Base-by-base conservation (phyloP, 495 filamentous ascomycete species). In the Niebla homalea region DNA sequence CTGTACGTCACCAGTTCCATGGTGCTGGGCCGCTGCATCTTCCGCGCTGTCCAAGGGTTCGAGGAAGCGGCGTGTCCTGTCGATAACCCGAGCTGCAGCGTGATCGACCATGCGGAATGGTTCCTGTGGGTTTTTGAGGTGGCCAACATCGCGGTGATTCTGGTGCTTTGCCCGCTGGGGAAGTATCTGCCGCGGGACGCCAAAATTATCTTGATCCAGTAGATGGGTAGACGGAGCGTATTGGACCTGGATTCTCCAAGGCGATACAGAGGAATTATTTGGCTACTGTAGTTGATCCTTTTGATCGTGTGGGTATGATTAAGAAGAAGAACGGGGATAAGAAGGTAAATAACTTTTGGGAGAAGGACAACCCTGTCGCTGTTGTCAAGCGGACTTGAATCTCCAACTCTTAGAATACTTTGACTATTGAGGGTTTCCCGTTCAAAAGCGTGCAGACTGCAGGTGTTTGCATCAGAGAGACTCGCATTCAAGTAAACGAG, bases 61-160 rank as follows among this genome's bases (percentile, higher is more conserved):
- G 60, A 55, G 5, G 77, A 75, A 43, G 68, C 60, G 47, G 58
- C 64, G 54, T 32, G 67, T 50, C 62, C 60, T 58, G 42, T 67
- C 53, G 50, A 60, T 43, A 32, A 60, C 39, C n/a, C 29, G 51
- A 20, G 55, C 46, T 49, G 57, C n/a, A 44, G 26, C 15, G n/a
- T 44, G 42, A 20, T 6, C 10, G 68, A 75, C 21, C 74, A 76
- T 22, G 74, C 82, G 46, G 83, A 87, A 60, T 81, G 77, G 75
- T 85, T 77, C 60, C 85, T 86, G 59, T 87, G 76, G 64, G 67
- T 87, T 32, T 86, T 86, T 53, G 84, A 87, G 60, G 72, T 71
- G 0, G 60, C 60, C 11, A 62, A 83, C 44, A 87, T 88, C 83
- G 67, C 81, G 3, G 43, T 56, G 10, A 51, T 87, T 60, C 59